Percentiles rank a stretch among this genome's conserved stretches.
These are phyloP conservation scores for Chaetomiaceae sp. DNA, from an alignment of 2,329 filamentous ascomycete genomes.

Conservation along the genomic window DNA sequence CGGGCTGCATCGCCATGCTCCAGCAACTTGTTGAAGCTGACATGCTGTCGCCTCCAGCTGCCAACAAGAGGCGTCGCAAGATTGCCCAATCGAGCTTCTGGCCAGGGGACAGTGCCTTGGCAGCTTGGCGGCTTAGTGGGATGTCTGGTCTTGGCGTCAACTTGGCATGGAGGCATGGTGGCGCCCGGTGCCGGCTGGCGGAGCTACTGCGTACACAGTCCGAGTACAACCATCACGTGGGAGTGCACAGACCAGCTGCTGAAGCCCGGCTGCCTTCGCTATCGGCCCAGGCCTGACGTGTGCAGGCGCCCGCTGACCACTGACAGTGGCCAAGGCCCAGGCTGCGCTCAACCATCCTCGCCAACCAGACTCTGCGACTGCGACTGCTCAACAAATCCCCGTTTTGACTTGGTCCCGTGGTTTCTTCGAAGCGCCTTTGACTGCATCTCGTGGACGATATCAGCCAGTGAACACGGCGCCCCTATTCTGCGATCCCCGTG, in stretches of 20 bases:
- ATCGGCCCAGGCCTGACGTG: constrained; percentile 18
- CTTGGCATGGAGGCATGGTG: constrained; percentile 2
- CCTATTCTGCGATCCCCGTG: too few species aligned
- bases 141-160: not conserved
- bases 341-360: constrained; percentile 16
- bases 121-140: too few species aligned
- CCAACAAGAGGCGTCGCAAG: constrained; percentile 10
- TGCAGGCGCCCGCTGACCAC: constrained; percentile 17
- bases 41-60: not conserved
- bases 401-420: constrained; percentile 13
- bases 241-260: constrained; percentile 12
- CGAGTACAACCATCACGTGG: constrained; percentile 21
- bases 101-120: not conserved
- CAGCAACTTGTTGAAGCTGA: constrained; percentile 4
- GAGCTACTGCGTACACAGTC: too few species aligned
- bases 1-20: not conserved
- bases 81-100: constrained; percentile 7
- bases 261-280: constrained; percentile 6
- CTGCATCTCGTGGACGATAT: not conserved
- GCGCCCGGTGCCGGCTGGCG: constrained; percentile 8
- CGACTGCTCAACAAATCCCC: constrained; percentile 10
- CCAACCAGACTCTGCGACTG: constrained; percentile 13
- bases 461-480: too few species aligned
- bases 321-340: constrained; percentile 16
- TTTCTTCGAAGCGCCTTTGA: constrained; percentile 8